These are phyloP conservation scores for Phaeodactylum tricornutum DNA, from an alignment of 108 stramenopile species.

Conservation along the genomic window DNA sequence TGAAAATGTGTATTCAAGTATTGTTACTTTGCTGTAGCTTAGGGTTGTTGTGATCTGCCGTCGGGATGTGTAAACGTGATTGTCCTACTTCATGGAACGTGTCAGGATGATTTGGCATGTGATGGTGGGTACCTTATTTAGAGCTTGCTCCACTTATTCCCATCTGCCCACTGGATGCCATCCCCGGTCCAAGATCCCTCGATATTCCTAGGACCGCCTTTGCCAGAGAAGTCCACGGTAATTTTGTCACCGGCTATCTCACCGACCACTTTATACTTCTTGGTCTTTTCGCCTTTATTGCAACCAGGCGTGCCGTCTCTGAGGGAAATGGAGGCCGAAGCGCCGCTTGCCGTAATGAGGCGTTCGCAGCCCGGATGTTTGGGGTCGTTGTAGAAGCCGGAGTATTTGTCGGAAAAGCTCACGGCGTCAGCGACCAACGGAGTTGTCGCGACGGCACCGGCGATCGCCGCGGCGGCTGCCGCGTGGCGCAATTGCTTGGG, in stretches of 20 bases:
- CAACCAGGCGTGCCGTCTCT: constrained; percentile 43
- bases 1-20: background rate
- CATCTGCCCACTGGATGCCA: constrained; percentile 30
- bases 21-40: background rate
- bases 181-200: constrained; percentile 12
- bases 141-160: constrained; percentile 21
- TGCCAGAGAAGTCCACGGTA: constrained; percentile 46
- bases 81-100: background rate
- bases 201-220: constrained; percentile 44
- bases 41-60: no score
- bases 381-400: constrained; percentile 29
- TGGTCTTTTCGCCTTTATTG: constrained; percentile 20
- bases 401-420: constrained; percentile 21
- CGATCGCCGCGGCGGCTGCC: background rate
- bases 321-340: constrained; percentile 13
- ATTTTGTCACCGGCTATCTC: background rate
- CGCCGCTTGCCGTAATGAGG: constrained; percentile 13
- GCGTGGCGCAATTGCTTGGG: background rate
- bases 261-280: constrained; percentile 12
- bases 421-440: constrained; percentile 16
- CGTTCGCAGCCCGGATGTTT: constrained; percentile 41
- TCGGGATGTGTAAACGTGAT: background rate
- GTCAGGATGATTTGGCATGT: background rate
- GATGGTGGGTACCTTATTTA: background rate
- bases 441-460: constrained; percentile 4